Evolutionary conservation across 208 protist species (phyloP), one percentile per base, ranked within the genome.

Genomic region (Acanthamoeba lenticulata): DNA sequence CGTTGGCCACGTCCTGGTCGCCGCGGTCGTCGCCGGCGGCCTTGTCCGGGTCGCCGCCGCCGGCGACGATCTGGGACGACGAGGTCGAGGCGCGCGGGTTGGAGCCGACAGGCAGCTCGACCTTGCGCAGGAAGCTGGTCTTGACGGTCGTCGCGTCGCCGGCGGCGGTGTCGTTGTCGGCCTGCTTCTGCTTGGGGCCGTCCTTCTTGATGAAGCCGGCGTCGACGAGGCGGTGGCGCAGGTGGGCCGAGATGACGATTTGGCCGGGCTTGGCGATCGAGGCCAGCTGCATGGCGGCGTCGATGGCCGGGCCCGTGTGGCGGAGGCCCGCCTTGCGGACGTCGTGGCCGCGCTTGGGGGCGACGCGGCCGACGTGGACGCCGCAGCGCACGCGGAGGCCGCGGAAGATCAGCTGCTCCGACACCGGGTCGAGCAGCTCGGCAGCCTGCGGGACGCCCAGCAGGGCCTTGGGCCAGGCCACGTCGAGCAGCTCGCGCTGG

Each of bases 201-300:
- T 45, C 34, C 69, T 81, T 81, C 69, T 77, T 42, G 34, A 81
- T 32, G 5, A 81, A 21, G 24, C 69, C 69, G 69, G 36, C 29
- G 19, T 81, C 69, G 40, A 81, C 11, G 21, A 81, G 69, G 7
- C 69, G 34, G 38, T 40, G 40, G 38, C 69, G 69, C 21, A 81
- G 36, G 38, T 42, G 27, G 69, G 69, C 69, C 69, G 69, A 81
- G 36, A 81, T 81, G 36, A 81, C 69, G 40, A 81, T 81, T 36
- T 81, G 69, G 19, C 69, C 69, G 34, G 69, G 38, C 36, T 47
- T 44, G 69, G 69, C 69, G 36, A 81, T 32, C 32, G 69, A 81
- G 27, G 69, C 69, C 34, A 81, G 69, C 69, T 81, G 40, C 69
- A 81, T 81, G 69, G 69, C 69, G 36, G 69, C 69, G 4, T 81